Conservation (phyloP, 345 rosid genomes). For the Citrus medica region DNA sequence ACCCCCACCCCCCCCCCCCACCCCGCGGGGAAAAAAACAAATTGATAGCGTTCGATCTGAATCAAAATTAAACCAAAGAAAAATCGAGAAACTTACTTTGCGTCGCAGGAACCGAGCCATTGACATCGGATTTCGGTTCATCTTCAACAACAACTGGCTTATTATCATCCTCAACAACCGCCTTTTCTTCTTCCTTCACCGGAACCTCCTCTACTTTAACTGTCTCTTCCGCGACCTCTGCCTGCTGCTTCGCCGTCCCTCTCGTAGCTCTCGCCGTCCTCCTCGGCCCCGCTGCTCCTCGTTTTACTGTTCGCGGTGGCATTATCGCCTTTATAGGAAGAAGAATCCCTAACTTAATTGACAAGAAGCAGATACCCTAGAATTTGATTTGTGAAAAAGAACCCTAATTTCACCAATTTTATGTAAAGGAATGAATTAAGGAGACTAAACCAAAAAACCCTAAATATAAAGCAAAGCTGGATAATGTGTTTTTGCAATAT, state of each 20-base stretch:
- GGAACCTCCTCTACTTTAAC: slow-evolving; percentile 27
- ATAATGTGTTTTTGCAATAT: too few species aligned
- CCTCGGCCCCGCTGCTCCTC: slow-evolving; percentile 49
- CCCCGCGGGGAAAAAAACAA: neutral
- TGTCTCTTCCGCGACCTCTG: slow-evolving; percentile 35
- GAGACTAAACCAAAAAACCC: neutral
- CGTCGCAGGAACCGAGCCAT: slow-evolving; percentile 10
- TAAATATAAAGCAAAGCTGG: neutral
- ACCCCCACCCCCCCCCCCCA: neutral
- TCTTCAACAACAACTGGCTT: slow-evolving; percentile 10
- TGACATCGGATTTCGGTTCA: slow-evolving; percentile 24
- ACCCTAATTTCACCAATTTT: neutral
- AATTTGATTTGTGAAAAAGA: neutral
- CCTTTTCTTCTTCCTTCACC: slow-evolving; percentile 26
- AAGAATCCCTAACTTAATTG: neutral
- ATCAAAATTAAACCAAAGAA: neutral
- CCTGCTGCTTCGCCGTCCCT: slow-evolving; percentile 41
- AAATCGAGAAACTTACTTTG: slow-evolving; percentile 40
- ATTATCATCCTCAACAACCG: slow-evolving; percentile 21
- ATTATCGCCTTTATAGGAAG: slow-evolving; percentile 16
- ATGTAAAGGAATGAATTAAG: too few species aligned
- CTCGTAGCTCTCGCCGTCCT: slow-evolving; percentile 49
- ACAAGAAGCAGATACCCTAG: neutral
- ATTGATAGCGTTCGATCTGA: neutral
- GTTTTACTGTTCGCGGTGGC: slow-evolving; percentile 78